phyloP scores from a whole-genome alignment of 345 rosid genomes.

The Rhodomyrtus tomentosa region DNA sequence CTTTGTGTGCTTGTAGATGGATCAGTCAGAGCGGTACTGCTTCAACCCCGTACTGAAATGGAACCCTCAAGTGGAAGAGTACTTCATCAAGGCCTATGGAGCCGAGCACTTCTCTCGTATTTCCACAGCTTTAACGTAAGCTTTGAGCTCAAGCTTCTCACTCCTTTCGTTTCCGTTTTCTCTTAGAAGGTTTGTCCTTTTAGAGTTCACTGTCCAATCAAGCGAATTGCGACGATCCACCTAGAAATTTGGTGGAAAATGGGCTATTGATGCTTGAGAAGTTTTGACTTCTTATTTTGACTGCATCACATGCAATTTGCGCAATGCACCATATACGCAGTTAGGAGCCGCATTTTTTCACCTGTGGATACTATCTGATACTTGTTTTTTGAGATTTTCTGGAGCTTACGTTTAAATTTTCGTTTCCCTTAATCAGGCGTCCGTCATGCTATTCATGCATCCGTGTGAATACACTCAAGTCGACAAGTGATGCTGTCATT shows the following conservation, averaged over 20 bases:
- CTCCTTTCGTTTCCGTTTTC: background rate
- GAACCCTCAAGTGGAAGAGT: conserved; percentile 75
- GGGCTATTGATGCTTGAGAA: background rate
- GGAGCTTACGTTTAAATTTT: background rate
- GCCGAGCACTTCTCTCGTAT: conserved; percentile 58
- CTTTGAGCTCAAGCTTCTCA: background rate
- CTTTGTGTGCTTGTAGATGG: conserved; percentile 22
- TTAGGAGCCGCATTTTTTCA: background rate
- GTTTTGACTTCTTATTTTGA: background rate
- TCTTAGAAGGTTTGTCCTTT: background rate
- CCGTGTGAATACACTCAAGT: conserved; percentile 67
- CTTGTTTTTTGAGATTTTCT: background rate
- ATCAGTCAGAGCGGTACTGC: conserved; percentile 56
- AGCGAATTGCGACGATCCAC: background rate
- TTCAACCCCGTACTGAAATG: conserved; percentile 64
- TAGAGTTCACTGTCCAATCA: background rate
- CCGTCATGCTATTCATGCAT: conserved; percentile 87
- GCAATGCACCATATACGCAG: background rate
- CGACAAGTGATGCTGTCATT: conserved; percentile 57
- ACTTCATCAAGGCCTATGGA: conserved; percentile 80
- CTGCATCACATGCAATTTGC: background rate
- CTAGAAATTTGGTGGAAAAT: background rate
- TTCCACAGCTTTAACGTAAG: conserved; percentile 70
- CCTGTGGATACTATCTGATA: background rate
- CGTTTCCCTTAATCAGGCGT: conserved; percentile 26